A percentile compares a stretch with the other conserved stretches of the same genome.
These are phyloP conservation scores for Lanmaoa rubissima DNA, from an alignment of 768 basidiomycete genomes.

Conservation along the genomic window DNA sequence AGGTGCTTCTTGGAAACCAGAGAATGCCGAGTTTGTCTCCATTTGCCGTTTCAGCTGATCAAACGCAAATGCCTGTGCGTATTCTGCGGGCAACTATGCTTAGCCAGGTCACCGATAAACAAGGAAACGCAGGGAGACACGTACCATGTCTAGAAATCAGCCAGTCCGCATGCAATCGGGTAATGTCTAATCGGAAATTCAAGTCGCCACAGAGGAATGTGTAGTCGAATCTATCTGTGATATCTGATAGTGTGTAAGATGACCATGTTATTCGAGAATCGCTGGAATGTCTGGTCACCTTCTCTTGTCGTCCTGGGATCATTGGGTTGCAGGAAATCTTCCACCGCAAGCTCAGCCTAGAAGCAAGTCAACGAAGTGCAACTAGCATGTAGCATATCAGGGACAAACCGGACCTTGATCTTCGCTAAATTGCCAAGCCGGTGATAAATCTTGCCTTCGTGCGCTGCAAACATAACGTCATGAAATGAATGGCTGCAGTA, in stretches of 20 bases:
- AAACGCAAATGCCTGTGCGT: conserved; percentile 81
- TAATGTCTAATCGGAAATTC: conserved; percentile 87
- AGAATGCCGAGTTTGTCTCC: conserved; percentile 62
- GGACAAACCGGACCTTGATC: conserved; percentile 61
- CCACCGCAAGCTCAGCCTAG: conserved; percentile 73
- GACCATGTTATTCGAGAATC: conserved; percentile 2
- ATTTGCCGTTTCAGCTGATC: conserved; percentile 86
- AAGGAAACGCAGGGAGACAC: conserved; percentile 3
- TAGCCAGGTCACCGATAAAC: not conserved
- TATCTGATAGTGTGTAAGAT: conserved; percentile 40
- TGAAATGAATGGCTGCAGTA: not conserved
- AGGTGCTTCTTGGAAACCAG: conserved; percentile 73
- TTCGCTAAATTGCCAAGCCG: conserved; percentile 85
- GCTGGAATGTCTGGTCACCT: conserved; percentile 41
- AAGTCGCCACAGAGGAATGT: conserved; percentile 89
- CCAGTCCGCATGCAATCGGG: conserved; percentile 93
- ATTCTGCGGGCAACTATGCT: conserved; percentile 49
- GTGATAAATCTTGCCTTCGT: conserved; percentile 71
- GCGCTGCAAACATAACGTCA: conserved; percentile 44
- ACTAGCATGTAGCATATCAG: not conserved
- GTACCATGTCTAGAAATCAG: conserved; percentile 77
- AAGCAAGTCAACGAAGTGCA: conserved; percentile 2
- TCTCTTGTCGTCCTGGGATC: conserved; percentile 70
- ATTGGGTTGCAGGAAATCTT: conserved; percentile 65
- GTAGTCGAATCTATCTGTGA: conserved; percentile 87